A percentile compares a stretch with the other conserved stretches of the same genome.
Conservation (phyloP, 78 protist species). For the Chrysochromulina parva region DNA sequence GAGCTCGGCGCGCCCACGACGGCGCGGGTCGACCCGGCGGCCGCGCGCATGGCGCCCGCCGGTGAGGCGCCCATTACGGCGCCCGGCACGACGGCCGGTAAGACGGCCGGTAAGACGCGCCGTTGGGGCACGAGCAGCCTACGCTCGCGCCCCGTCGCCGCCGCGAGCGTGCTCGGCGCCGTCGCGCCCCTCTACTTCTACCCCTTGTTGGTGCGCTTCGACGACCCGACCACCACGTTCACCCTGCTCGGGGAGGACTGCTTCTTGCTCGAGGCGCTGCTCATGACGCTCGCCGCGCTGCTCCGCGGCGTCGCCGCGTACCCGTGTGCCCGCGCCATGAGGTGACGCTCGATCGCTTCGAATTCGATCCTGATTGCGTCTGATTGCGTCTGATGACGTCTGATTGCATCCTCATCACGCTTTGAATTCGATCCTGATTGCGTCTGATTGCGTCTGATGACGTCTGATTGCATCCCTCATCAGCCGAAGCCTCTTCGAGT, state of each 20-base stretch:
- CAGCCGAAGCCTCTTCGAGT: background rate
- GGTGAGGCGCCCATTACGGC: too few species aligned
- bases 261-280: slow-evolving; percentile 3
- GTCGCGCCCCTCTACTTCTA: background rate
- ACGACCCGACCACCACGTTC: background rate
- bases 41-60: too few species aligned
- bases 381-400: too few species aligned
- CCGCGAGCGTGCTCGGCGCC: background rate
- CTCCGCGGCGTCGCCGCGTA: background rate
- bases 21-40: background rate
- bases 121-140: too few species aligned
- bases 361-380: too few species aligned
- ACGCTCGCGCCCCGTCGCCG: background rate
- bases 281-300: background rate
- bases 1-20: background rate
- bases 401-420: too few species aligned
- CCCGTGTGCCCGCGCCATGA: background rate
- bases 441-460: too few species aligned
- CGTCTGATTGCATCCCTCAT: too few species aligned
- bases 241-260: background rate
- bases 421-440: too few species aligned
- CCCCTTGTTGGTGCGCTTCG: background rate
- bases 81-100: too few species aligned
- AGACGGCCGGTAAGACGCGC: too few species aligned
- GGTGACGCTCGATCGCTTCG: too few species aligned